Evolutionary conservation across 192 early-diverging fungal species (phyloP).

Genomic region (Gamsiella multidivaricata): DNA sequence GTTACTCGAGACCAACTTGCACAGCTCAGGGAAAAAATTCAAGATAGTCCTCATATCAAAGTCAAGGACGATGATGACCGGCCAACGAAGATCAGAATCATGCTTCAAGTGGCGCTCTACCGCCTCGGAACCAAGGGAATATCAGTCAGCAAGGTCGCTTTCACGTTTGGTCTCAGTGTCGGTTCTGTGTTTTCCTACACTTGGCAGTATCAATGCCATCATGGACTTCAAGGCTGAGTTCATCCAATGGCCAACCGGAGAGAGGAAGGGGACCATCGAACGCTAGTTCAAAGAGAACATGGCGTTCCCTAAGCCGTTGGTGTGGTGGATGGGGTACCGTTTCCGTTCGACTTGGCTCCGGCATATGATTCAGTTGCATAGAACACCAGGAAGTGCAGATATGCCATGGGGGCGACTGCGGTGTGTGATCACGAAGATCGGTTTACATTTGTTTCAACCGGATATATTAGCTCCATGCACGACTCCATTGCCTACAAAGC

Average conservation of each 20-base stretch:
- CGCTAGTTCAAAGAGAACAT: background rate
- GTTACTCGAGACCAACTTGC: too few species aligned
- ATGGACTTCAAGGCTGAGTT: background rate
- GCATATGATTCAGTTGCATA: background rate
- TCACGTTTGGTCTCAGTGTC: background rate
- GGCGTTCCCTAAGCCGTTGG: constrained; percentile 20
- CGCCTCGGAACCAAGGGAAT: constrained; percentile 12
- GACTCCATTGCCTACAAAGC: constrained; percentile 2
- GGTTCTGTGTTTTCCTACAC: background rate
- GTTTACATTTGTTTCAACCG: constrained; percentile 7
- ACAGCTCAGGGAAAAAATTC: too few species aligned
- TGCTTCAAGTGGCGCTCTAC: background rate
- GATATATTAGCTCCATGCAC: constrained; percentile 13
- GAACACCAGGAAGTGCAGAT: constrained; percentile 2
- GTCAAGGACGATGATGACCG: background rate
- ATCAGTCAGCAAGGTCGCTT: background rate
- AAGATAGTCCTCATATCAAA: too few species aligned
- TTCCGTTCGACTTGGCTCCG: constrained; percentile 6
- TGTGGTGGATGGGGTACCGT: constrained; percentile 16
- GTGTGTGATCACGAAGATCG: constrained; percentile 16
- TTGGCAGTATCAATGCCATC: constrained; percentile 9
- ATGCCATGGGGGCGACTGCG: constrained; percentile 18
- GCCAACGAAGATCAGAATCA: background rate
- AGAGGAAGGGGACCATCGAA: background rate
- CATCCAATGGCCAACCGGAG: constrained; percentile 12